A percentile compares a stretch with the other conserved stretches of the same genome.
Evolutionary conservation across 2,329 filamentous ascomycete species (phyloP).

Genomic region (Fusarium goolgardi): DNA sequence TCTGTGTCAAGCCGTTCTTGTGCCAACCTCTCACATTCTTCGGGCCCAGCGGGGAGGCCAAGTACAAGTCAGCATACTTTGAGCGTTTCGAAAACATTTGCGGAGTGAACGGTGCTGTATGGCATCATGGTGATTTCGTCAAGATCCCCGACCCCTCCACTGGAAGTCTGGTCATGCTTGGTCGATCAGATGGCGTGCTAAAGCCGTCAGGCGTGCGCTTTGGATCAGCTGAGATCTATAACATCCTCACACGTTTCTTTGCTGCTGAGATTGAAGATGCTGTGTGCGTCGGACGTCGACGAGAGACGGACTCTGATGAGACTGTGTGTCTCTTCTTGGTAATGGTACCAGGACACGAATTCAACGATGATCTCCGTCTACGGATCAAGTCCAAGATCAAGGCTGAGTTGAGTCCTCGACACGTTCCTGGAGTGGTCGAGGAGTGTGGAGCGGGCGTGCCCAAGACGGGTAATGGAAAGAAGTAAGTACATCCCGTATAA

Average conservation of each 20-base stretch:
- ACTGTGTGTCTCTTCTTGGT: slow-evolving; percentile 90
- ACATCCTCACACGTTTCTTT: slow-evolving; percentile 88
- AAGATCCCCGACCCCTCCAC: slow-evolving; percentile 72
- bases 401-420: slow-evolving; percentile 84
- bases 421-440: slow-evolving; percentile 87
- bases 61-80: slow-evolving; percentile 89
- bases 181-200: slow-evolving; percentile 89
- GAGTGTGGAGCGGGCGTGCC: slow-evolving; percentile 85
- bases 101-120: slow-evolving; percentile 63
- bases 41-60: slow-evolving; percentile 71
- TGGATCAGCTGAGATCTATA: slow-evolving; percentile 95
- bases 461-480: slow-evolving; percentile 94
- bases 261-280: slow-evolving; percentile 82
- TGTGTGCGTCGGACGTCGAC: slow-evolving; percentile 84
- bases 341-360: slow-evolving; percentile 69
- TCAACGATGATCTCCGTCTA: slow-evolving; percentile 69
- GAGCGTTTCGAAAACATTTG: slow-evolving; percentile 73
- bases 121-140: slow-evolving; percentile 97
- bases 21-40: slow-evolving; percentile 94
- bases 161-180: slow-evolving; percentile 88
- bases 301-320: slow-evolving; percentile 79
- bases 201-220: slow-evolving; percentile 94
- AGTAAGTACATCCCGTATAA: slow-evolving; percentile 64
- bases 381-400: slow-evolving; percentile 76
- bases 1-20: slow-evolving; percentile 87